phyloP scores from a whole-genome alignment of 2,329 filamentous ascomycete species.

The Penicillium verrucosum region DNA sequence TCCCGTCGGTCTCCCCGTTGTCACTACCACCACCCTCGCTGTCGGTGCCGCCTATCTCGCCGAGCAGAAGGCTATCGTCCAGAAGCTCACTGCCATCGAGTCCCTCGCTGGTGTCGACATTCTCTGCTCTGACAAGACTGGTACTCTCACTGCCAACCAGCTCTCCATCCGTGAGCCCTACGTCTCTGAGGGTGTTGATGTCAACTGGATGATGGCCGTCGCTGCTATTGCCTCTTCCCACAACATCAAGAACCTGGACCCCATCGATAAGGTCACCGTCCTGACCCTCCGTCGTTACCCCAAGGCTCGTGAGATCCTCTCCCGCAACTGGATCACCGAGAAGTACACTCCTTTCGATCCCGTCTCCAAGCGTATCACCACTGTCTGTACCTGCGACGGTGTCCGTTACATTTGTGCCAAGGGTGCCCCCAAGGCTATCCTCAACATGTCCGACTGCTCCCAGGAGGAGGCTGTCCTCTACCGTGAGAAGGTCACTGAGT shows the following conservation, averaged over 20 bases:
- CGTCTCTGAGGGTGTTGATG: slow-evolving; percentile 71
- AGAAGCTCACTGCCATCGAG: slow-evolving; percentile 76
- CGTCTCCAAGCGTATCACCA: slow-evolving; percentile 75
- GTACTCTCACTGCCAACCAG: slow-evolving; percentile 62
- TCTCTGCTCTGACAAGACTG: slow-evolving; percentile 78
- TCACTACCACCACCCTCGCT: slow-evolving; percentile 73
- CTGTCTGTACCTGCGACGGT: slow-evolving; percentile 65
- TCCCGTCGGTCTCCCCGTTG: slow-evolving; percentile 74
- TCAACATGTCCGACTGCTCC: slow-evolving; percentile 65
- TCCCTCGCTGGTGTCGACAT: slow-evolving; percentile 72
- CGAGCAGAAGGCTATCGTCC: slow-evolving; percentile 74
- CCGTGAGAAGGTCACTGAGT: slow-evolving; percentile 70
- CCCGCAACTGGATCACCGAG: slow-evolving; percentile 71
- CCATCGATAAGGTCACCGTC: slow-evolving; percentile 76
- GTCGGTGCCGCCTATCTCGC: slow-evolving; percentile 75
- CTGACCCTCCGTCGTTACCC: slow-evolving; percentile 73
- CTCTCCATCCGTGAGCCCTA: slow-evolving; percentile 73
- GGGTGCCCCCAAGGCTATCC: slow-evolving; percentile 72
- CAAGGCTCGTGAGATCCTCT: slow-evolving; percentile 71
- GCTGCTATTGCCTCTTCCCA: slow-evolving; percentile 73
- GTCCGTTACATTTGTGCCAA: slow-evolving; percentile 72
- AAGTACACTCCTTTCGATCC: slow-evolving; percentile 72
- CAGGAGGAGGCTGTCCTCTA: slow-evolving; percentile 64
- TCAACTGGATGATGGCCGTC: slow-evolving; percentile 83
- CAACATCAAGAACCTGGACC: slow-evolving; percentile 74